Evolutionary conservation across 2,329 filamentous ascomycete species (phyloP).

Genomic region (Lizonia empirigonia): DNA sequence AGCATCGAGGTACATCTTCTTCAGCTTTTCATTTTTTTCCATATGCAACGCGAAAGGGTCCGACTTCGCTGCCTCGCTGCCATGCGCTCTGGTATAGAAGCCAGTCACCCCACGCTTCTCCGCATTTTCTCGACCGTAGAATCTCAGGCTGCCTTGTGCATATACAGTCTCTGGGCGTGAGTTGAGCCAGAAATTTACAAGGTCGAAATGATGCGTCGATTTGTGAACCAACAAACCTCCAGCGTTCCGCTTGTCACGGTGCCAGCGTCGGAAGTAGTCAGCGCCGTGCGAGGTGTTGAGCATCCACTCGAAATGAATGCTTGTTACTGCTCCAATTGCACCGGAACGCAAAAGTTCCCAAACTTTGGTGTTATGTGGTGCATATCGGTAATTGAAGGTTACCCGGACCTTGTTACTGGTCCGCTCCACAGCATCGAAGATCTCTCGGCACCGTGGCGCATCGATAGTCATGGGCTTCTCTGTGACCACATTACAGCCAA

Average conservation of each 20-base stretch:
- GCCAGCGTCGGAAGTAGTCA: slow-evolving; percentile 69
- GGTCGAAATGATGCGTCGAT: slow-evolving; percentile 67
- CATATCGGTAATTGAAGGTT: slow-evolving; percentile 69
- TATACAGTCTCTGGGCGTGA: slow-evolving; percentile 62
- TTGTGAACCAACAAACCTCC: slow-evolving; percentile 67
- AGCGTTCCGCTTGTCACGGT: slow-evolving; percentile 65
- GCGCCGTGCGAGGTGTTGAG: slow-evolving; percentile 66
- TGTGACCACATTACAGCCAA: slow-evolving; percentile 65
- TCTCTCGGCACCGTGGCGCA: slow-evolving; percentile 59
- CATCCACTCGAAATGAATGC: slow-evolving; percentile 68
- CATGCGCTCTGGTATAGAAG: slow-evolving; percentile 59
- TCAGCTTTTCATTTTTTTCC: slow-evolving; percentile 59
- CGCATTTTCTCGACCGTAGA: slow-evolving; percentile 67
- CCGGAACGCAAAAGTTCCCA: slow-evolving; percentile 60
- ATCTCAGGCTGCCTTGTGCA: slow-evolving; percentile 63
- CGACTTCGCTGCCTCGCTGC: slow-evolving; percentile 56
- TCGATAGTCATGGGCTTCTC: slow-evolving; percentile 71
- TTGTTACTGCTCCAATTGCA: slow-evolving; percentile 62
- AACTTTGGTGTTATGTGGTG: slow-evolving; percentile 68
- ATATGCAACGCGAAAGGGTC: slow-evolving; percentile 67
- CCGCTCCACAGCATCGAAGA: slow-evolving; percentile 60
- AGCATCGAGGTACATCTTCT: slow-evolving; percentile 65
- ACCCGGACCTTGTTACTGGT: slow-evolving; percentile 60
- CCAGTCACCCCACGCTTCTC: slow-evolving; percentile 58
- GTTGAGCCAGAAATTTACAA: slow-evolving; percentile 67